Conservation (phyloP, 2,329 filamentous ascomycete species). For the Venturiaceae sp. region DNA sequence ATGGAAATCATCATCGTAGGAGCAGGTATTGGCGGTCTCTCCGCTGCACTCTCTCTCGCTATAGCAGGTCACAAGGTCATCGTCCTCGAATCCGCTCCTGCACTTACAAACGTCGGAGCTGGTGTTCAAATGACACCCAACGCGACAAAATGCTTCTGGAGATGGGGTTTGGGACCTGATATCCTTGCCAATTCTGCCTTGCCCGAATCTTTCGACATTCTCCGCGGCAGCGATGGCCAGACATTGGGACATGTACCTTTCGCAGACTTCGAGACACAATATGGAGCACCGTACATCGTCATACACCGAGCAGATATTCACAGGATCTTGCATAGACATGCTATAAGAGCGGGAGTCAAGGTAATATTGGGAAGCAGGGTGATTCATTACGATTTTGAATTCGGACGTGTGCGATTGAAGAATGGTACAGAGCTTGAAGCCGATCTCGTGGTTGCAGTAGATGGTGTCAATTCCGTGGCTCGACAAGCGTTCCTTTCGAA, state of each 20-base stretch:
- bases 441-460: slow-evolving; percentile 30
- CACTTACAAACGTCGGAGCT: slow-evolving; percentile 39
- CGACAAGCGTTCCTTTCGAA: slow-evolving; percentile 13
- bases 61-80: slow-evolving; percentile 39
- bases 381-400: slow-evolving; percentile 13
- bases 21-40: slow-evolving; percentile 45
- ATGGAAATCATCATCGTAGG: slow-evolving; percentile 40
- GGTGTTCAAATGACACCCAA: slow-evolving; percentile 43
- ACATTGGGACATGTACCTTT: slow-evolving; percentile 6
- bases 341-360: slow-evolving; percentile 11
- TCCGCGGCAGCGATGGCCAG: neutral
- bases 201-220: neutral
- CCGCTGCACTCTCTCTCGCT: slow-evolving; percentile 36
- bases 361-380: slow-evolving; percentile 11
- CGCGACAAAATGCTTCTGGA: slow-evolving; percentile 31
- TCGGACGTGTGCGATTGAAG: slow-evolving; percentile 10
- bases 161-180: slow-evolving; percentile 23
- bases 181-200: neutral
- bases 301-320: slow-evolving; percentile 47
- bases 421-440: slow-evolving; percentile 14
- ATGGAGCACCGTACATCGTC: slow-evolving; percentile 39
- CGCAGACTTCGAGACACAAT: slow-evolving; percentile 22
- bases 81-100: slow-evolving; percentile 36
- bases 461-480: slow-evolving; percentile 37
- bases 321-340: slow-evolving; percentile 12